Evolutionary conservation across 73 alveolate genomes (phyloP).

Genomic region (Paramecium tetraurelia): DNA sequence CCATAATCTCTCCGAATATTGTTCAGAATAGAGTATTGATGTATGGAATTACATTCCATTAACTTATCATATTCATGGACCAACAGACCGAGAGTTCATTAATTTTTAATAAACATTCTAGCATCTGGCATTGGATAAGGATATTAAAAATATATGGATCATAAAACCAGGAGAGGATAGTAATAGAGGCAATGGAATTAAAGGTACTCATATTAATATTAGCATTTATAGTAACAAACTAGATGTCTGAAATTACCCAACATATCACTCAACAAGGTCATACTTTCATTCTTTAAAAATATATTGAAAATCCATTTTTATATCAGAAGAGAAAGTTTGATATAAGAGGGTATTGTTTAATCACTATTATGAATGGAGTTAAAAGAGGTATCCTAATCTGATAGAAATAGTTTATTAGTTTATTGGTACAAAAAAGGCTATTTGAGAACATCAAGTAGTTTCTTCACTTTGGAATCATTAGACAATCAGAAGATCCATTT

Average conservation of each 20-base stretch:
- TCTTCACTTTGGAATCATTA: slow-evolving; percentile 67
- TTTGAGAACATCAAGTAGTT: slow-evolving; percentile 83
- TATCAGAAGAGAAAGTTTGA: slow-evolving; percentile 94
- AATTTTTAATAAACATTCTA: slow-evolving; percentile 60
- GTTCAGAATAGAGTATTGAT: slow-evolving; percentile 64
- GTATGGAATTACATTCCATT: slow-evolving; percentile 74
- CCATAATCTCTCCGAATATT: slow-evolving; percentile 77
- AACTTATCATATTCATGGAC: slow-evolving; percentile 83
- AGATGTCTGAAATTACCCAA: slow-evolving; percentile 2
- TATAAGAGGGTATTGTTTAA: slow-evolving; percentile 86
- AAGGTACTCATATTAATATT: not conserved
- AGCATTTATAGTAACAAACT: not conserved
- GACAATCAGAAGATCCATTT: slow-evolving; percentile 81
- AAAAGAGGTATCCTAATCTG: slow-evolving; percentile 19
- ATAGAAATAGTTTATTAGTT: slow-evolving; percentile 57
- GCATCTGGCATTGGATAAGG: not conserved
- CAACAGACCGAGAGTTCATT: slow-evolving; percentile 69
- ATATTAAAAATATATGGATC: slow-evolving; percentile 61
- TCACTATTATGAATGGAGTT: slow-evolving; percentile 77
- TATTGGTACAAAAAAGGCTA: slow-evolving; percentile 84
- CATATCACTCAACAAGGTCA: slow-evolving; percentile 63
- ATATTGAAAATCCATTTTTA: slow-evolving; percentile 92
- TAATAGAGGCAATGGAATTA: slow-evolving; percentile 71
- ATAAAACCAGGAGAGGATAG: slow-evolving; percentile 75
- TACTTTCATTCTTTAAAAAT: slow-evolving; percentile 86